Percentiles rank a stretch among this genome's conserved stretches.
phyloP scores from a whole-genome alignment of 345 rosid genomes.

The Psidium guajava region DNA sequence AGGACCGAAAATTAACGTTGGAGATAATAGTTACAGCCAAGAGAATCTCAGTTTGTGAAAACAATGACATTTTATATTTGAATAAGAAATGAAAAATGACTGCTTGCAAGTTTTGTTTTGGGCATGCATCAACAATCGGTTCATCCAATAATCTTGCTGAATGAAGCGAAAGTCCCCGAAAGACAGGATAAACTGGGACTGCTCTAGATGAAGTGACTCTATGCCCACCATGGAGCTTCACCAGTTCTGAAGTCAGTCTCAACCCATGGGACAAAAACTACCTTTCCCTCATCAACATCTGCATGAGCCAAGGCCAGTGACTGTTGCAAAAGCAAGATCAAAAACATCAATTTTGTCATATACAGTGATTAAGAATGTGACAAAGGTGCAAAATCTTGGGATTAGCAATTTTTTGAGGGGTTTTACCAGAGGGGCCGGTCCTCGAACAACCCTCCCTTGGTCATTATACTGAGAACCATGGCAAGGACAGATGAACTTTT shows the following conservation, averaged over 20 bases:
- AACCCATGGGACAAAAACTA: constrained; percentile 82
- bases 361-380: background rate
- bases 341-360: background rate
- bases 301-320: constrained; percentile 93
- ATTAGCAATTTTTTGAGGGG: background rate
- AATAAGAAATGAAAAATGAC: background rate
- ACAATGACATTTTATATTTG: background rate
- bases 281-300: constrained; percentile 69
- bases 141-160: background rate
- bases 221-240: constrained; percentile 96
- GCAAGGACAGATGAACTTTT: constrained; percentile 96
- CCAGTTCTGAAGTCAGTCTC: constrained; percentile 99
- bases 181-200: background rate
- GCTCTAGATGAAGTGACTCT: background rate
- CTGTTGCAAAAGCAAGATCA: constrained; percentile 16
- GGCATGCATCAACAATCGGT: background rate
- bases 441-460: constrained; percentile 94
- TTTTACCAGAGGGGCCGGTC: constrained; percentile 97
- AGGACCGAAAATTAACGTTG: background rate
- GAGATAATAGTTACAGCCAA: background rate
- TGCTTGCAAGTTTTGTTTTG: background rate
- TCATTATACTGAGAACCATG: constrained; percentile 96
- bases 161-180: background rate
- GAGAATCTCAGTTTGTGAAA: background rate
- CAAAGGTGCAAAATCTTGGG: background rate